Conservation (phyloP, 257 asterid genomes). For the Striga asiatica region DNA sequence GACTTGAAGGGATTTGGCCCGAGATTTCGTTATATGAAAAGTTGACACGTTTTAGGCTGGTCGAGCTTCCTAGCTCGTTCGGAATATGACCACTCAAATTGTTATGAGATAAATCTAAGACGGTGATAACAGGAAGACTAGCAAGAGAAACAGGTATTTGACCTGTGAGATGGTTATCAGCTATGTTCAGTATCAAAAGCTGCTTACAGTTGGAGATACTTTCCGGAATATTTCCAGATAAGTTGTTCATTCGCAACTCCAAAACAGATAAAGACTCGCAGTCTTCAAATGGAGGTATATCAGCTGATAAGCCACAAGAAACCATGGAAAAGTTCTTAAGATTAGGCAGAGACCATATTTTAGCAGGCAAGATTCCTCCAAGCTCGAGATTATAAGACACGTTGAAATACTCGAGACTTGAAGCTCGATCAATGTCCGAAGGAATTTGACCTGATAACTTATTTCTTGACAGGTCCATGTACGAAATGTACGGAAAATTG, state of each 20-base stretch:
- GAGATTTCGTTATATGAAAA: slow-evolving; percentile 79
- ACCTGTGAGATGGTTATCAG: slow-evolving; percentile 62
- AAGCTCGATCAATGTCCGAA: slow-evolving; percentile 32
- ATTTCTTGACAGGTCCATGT: slow-evolving; percentile 79
- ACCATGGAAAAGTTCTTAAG: slow-evolving; percentile 71
- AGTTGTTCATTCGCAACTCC: slow-evolving; percentile 60
- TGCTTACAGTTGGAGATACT: slow-evolving; percentile 54
- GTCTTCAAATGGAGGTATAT: slow-evolving; percentile 47
- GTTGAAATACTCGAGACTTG: slow-evolving; percentile 54
- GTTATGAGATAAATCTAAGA: slow-evolving; percentile 56
- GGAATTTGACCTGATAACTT: slow-evolving; percentile 64
- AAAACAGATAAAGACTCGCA: slow-evolving; percentile 52
- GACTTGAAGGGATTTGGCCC: slow-evolving; percentile 59
- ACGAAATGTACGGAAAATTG: slow-evolving; percentile 36
- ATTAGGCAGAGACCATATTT: slow-evolving; percentile 46
- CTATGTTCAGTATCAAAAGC: slow-evolving; percentile 52
- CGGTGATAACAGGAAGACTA: slow-evolving; percentile 37
- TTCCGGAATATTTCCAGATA: slow-evolving; percentile 55
- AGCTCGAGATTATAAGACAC: slow-evolving; percentile 69
- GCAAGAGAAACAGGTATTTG: slow-evolving; percentile 51
- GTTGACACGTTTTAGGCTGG: slow-evolving; percentile 50
- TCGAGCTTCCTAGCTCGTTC: slow-evolving; percentile 32
- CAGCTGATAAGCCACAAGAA: slow-evolving; percentile 64
- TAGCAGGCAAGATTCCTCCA: slow-evolving; percentile 52
- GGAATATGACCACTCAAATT: slow-evolving; percentile 57